Percentiles rank a stretch among this genome's conserved stretches.
Evolutionary conservation across 1,139 yeast species (phyloP).

Genomic region (Protomyces inouyei): DNA sequence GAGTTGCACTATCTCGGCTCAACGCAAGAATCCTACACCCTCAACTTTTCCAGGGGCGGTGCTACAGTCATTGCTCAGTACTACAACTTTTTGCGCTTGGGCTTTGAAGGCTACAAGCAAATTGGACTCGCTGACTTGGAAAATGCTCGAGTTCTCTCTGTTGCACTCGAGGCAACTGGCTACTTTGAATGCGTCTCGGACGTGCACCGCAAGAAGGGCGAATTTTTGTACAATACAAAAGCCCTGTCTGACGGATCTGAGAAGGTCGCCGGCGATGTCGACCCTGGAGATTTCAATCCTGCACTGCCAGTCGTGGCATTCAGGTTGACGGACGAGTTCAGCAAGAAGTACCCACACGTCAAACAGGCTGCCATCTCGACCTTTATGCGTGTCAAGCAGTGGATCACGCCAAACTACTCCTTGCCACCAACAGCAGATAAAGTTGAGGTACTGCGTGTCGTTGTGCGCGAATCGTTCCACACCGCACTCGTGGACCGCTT

Average conservation of each 20-base stretch:
- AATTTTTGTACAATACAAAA: conserved; percentile 25
- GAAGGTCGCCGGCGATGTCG: conserved; percentile 36
- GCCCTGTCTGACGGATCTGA: conserved; percentile 28
- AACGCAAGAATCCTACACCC: conserved; percentile 72
- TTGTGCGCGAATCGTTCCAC: conserved; percentile 67
- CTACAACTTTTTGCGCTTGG: conserved; percentile 67
- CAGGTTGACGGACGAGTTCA: conserved; percentile 45
- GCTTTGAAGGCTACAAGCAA: conserved; percentile 62
- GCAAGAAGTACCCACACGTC: conserved; percentile 62
- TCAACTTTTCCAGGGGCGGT: conserved; percentile 90
- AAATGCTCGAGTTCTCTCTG: conserved; percentile 66
- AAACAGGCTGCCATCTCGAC: conserved; percentile 79
- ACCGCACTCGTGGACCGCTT: conserved; percentile 68
- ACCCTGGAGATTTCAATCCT: conserved; percentile 34
- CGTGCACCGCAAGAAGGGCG: conserved; percentile 40
- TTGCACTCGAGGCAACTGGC: conserved; percentile 58
- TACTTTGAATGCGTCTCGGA: conserved; percentile 66
- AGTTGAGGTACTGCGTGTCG: conserved; percentile 74
- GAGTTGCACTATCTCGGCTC: conserved; percentile 84
- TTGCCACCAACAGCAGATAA: conserved; percentile 57
- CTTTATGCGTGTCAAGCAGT: conserved; percentile 72
- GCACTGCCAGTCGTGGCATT: conserved; percentile 91
- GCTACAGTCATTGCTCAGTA: conserved; percentile 86
- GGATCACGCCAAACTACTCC: conserved; percentile 86
- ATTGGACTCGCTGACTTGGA: conserved; percentile 59